Evolutionary conservation across 345 rosid species (phyloP).

Genomic region (Rhodomyrtus tomentosa): DNA sequence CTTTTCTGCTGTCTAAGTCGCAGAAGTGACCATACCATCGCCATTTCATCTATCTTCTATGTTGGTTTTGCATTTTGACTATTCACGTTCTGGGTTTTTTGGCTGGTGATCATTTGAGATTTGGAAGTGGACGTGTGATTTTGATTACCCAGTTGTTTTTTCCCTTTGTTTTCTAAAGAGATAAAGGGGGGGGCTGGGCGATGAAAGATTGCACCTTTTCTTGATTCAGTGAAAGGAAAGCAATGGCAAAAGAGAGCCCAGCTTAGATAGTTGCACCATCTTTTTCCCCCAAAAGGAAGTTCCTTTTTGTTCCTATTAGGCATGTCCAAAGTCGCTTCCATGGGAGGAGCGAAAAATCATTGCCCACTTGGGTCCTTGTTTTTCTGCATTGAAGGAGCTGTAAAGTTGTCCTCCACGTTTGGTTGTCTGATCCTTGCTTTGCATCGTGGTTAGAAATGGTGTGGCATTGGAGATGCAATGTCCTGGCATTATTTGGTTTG

Average conservation of each 20-base stretch:
- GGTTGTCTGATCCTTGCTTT: background rate
- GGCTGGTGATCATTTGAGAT: background rate
- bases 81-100: background rate
- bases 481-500: background rate
- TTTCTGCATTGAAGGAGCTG: background rate
- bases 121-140: background rate
- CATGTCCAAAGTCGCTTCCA: background rate
- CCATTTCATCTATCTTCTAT: background rate
- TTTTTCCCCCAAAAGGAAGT: conserved; percentile 1
- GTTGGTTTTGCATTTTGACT: background rate
- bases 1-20: background rate
- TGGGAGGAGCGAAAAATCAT: background rate
- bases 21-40: background rate
- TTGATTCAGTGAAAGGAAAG: conserved; percentile 1
- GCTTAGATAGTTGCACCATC: background rate
- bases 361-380: background rate
- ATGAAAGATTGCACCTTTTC: background rate
- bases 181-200: background rate
- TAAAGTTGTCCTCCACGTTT: background rate
- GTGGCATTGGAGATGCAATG: background rate
- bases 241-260: background rate
- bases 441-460: background rate
- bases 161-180: background rate
- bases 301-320: conserved; percentile 1
- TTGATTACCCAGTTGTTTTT: background rate